A percentile compares a stretch with the other conserved stretches of the same genome.
These are phyloP conservation scores for Penicillium subrubescens DNA, from an alignment of 495 filamentous ascomycete species.

Conservation along the genomic window DNA sequence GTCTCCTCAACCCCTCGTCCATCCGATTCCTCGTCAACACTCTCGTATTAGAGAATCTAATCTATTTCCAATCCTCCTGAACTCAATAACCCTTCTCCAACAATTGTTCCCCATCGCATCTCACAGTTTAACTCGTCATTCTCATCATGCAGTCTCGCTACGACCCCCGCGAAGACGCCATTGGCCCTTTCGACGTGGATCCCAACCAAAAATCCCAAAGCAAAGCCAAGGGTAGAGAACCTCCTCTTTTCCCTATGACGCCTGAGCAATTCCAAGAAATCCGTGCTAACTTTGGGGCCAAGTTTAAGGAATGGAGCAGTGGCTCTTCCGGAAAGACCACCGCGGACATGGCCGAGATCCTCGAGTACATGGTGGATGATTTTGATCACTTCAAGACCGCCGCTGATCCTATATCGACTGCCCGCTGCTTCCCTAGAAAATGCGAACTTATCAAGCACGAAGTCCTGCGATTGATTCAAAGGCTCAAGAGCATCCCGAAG, in stretches of 20 bases:
- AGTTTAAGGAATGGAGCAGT: not conserved
- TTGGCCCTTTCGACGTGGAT: conserved; percentile 2
- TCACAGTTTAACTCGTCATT: not conserved
- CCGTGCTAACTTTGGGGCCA: not conserved
- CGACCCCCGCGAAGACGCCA: not conserved
- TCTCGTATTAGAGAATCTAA: not conserved
- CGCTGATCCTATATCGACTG: not conserved
- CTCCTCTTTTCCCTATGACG: not conserved
- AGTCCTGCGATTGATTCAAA: not conserved
- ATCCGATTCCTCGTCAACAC: not conserved
- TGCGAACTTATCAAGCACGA: not conserved
- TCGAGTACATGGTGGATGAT: conserved; percentile 8
- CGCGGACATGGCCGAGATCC: conserved; percentile 1
- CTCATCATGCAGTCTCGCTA: not conserved
- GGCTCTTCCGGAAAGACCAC: not conserved
- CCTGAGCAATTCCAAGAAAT: not conserved
- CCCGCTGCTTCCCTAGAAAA: not conserved
- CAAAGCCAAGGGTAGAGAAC: not conserved
- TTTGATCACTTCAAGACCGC: not conserved
- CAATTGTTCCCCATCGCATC: not conserved
- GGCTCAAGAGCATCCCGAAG: not conserved
- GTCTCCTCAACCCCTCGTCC: not conserved
- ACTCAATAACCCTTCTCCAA: not conserved
- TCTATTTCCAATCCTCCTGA: not conserved
- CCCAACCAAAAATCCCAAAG: not conserved